Evolutionary conservation across 2,329 filamentous ascomycete species (phyloP), one percentile per base, ranked within the genome.

Genomic region (Epichloe brachyelytri): DNA sequence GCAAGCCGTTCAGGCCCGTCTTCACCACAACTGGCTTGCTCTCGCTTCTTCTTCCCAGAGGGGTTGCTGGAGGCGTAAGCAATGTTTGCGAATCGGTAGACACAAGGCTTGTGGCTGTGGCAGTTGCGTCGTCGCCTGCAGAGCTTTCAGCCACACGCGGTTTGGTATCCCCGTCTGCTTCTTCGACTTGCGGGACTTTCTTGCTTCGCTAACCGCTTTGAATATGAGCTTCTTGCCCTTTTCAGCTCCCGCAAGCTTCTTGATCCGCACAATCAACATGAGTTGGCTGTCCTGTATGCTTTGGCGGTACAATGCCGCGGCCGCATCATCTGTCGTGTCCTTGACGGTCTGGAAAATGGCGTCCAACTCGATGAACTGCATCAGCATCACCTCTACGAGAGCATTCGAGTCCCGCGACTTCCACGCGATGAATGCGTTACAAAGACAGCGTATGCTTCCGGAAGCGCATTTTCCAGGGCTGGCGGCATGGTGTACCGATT

Each of bases 281-380:
- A 88, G 71, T 63, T 93, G 87, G 59, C 88, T 90, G 57, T 89
- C 83, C 52, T 85, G 79, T 56, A 91, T 89, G 53, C 86, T 88
- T 59, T 88, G 78, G 37, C 82, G 80, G 62, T 90, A 91, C n/a
- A 88, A 80, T 17, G 79, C 80, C 1, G 85, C 79, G 2, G 88
- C 86, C 15, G 82, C 79, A 39, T 84, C 81, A 46, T 86, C 82
- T 0, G 81, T 86, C 49, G 83, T 82, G 59, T 88, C 82, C 64
- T 88, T 89, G 63, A 93, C 85, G 3, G 84, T 86, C 62, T 89
- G 85, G 74, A 86, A 86, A 46, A 91, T 91, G 37, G 83, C 83
- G 60, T 93, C 87, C 2, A 93, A 76, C 62, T 89, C 86, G 17
- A 90, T 85, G 64, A 91, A 90, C 56, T 88, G 86, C 60, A 87